These are phyloP conservation scores for Geotrichum australiense DNA, from an alignment of 1,139 yeast genomes.

Conservation along the genomic window DNA sequence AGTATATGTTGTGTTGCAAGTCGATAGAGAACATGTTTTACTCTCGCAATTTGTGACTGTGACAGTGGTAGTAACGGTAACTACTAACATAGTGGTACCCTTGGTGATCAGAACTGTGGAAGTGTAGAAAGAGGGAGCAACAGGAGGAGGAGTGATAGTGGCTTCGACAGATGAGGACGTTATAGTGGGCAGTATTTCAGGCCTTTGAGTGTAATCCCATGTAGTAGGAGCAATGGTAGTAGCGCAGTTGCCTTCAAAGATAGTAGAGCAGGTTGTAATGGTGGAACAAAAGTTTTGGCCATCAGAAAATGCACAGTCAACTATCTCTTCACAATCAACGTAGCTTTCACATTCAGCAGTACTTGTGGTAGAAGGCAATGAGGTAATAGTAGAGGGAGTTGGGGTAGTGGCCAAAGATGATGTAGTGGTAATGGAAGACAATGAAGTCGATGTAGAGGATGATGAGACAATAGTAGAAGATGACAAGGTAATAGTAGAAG, in stretches of 20 bases:
- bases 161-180: not conserved
- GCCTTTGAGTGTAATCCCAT: too few relatives aligned
- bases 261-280: conserved; percentile 1
- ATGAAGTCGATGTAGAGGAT: not conserved
- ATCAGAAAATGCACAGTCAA: not conserved
- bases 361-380: not conserved
- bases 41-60: conserved; percentile 1
- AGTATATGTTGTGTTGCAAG: too few relatives aligned
- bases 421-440: not conserved
- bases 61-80: not conserved
- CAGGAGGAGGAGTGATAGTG: not conserved
- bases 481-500: not conserved
- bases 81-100: conserved; percentile 1
- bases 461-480: not conserved
- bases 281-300: conserved; percentile 1
- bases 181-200: not conserved
- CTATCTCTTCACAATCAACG: not conserved
- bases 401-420: not conserved
- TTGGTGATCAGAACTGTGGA: not conserved
- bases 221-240: too few relatives aligned
- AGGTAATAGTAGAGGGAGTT: not conserved
- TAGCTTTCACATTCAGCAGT: not conserved
- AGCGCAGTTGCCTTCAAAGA: conserved; percentile 2
- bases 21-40: not conserved
- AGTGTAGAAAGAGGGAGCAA: not conserved